Conservation (phyloP, 148 eudicot genomes). For the Vaccinium darrowii region DNA sequence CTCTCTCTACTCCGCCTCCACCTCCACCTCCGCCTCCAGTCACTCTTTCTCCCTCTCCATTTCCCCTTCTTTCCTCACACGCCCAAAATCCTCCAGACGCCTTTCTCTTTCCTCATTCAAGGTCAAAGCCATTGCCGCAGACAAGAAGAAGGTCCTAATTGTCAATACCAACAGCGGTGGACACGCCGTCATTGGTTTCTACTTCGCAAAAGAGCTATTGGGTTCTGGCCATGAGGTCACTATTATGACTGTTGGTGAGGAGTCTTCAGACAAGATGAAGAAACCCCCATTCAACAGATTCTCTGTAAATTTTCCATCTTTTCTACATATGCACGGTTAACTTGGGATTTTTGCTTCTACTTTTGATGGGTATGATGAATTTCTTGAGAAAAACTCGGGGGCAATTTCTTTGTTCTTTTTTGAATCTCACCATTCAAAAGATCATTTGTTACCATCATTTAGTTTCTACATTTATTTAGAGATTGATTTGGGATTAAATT, state of each 20-base stretch:
- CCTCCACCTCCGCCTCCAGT: constrained; percentile 19
- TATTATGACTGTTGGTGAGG: constrained; percentile 82
- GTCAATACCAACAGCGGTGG: constrained; percentile 88
- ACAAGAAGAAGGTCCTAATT: constrained; percentile 78
- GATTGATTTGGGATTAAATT: background rate
- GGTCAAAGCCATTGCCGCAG: constrained; percentile 37
- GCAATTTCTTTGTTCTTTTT: background rate
- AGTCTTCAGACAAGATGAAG: constrained; percentile 93
- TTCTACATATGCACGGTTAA: background rate
- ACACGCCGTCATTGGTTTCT: constrained; percentile 91
- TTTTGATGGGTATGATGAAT: background rate
- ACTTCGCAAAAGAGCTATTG: constrained; percentile 88
- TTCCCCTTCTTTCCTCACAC: constrained; percentile 19
- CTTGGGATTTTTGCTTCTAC: background rate
- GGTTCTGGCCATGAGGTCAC: constrained; percentile 82
- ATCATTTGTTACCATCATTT: background rate
- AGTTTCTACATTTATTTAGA: background rate
- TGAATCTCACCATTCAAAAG: background rate
- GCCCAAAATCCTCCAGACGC: constrained; percentile 17
- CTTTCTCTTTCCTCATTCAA: constrained; percentile 35
- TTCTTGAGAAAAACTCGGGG: background rate
- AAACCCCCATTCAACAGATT: constrained; percentile 89
- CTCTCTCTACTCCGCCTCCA: constrained; percentile 27
- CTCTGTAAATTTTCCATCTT: constrained; percentile 43
- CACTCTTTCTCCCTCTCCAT: constrained; percentile 33